Percentiles rank a stretch among this genome's conserved stretches.
Conservation (phyloP, 2,329 filamentous ascomycete genomes). For the Botrytis cinerea region DNA sequence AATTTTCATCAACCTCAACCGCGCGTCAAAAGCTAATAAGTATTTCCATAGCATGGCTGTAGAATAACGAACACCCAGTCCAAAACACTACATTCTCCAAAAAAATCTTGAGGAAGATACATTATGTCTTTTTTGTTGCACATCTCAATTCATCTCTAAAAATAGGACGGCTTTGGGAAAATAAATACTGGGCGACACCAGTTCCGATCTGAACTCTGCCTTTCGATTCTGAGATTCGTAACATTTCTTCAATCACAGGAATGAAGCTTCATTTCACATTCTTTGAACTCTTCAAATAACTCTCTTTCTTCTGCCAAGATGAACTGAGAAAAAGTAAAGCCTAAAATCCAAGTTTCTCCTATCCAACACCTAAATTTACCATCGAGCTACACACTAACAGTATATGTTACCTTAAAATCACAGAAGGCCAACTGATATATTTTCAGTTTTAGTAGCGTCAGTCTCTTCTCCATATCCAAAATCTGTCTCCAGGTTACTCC, state of each 20-base stretch:
- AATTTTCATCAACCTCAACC: background rate
- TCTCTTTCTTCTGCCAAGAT: background rate
- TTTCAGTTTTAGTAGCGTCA: background rate
- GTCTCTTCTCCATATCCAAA: background rate
- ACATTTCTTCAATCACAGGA: background rate
- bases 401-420: background rate
- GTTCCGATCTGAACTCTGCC: background rate
- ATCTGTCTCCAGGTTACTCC: background rate
- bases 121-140: background rate
- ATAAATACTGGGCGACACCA: background rate
- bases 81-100: background rate
- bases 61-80: background rate
- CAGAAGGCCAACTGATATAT: background rate
- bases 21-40: background rate
- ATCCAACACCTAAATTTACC: background rate
- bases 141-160: background rate
- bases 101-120: accelerated
- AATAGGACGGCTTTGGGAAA: background rate
- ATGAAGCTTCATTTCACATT: background rate
- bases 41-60: background rate
- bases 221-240: background rate
- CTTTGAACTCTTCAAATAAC: accelerated
- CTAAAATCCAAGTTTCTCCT: background rate
- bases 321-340: background rate
- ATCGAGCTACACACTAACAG: background rate